Conservation (phyloP, 2,329 filamentous ascomycete species). For the Fusarium sp. region DNA sequence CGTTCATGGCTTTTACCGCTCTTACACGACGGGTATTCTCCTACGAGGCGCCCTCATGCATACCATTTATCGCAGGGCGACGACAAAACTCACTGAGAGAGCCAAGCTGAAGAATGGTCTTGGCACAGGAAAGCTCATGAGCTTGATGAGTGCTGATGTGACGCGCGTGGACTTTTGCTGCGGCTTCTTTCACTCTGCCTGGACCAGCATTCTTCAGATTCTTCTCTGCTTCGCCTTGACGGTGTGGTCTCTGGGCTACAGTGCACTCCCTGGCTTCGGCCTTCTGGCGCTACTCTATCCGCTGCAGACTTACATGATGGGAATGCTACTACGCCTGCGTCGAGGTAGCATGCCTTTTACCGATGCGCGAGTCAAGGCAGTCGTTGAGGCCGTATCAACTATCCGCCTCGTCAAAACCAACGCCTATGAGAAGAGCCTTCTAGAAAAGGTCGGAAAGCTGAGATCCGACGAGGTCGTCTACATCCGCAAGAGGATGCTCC, state of each 20-base stretch:
- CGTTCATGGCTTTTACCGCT: constrained; percentile 27
- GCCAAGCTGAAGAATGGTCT: constrained; percentile 36
- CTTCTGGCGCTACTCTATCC: constrained; percentile 19
- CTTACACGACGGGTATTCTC: constrained; percentile 10
- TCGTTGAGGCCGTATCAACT: constrained; percentile 18
- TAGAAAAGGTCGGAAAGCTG: constrained; percentile 24
- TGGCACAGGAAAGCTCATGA: constrained; percentile 46
- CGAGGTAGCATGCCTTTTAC: constrained; percentile 26
- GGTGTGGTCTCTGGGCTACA: constrained; percentile 21
- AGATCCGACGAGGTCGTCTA: constrained; percentile 18
- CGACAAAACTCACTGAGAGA: constrained; percentile 20
- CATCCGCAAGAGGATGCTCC: constrained; percentile 32
- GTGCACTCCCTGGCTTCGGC: constrained; percentile 18
- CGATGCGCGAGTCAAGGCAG: constrained; percentile 18
- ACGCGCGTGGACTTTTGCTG: constrained; percentile 49
- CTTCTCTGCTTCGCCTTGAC: constrained; percentile 45
- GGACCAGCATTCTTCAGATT: constrained; percentile 49
- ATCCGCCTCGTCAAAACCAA: constrained; percentile 28
- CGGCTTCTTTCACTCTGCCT: constrained; percentile 47
- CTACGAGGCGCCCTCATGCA: constrained; percentile 28
- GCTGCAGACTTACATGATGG: constrained; percentile 30
- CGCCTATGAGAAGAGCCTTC: constrained; percentile 23
- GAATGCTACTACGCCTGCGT: constrained; percentile 10
- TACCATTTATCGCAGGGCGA: constrained; percentile 25
- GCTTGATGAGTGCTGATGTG: constrained; percentile 49